These are phyloP conservation scores for Raddia distichophylla DNA, from an alignment of 176 grass and related monocot species.

Conservation along the genomic window DNA sequence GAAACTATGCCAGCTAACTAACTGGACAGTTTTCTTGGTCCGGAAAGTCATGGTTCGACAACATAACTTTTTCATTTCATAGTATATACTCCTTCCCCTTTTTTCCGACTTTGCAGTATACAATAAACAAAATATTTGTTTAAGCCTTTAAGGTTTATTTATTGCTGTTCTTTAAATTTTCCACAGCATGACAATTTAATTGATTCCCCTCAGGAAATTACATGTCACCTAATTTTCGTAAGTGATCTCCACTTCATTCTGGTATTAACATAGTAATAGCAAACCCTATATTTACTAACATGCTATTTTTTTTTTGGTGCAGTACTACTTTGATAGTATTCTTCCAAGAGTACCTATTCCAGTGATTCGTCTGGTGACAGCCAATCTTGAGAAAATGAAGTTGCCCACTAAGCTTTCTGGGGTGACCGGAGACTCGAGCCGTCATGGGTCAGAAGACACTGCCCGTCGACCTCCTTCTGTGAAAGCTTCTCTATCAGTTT, in stretches of 20 bases:
- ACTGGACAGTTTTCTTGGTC: conserved; percentile 14
- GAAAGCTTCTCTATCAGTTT: conserved; percentile 91
- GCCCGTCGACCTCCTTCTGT: conserved; percentile 87
- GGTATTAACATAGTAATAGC: not conserved
- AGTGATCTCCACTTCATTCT: not conserved
- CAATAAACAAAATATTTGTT: conserved; percentile 1
- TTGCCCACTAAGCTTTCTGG: conserved; percentile 82
- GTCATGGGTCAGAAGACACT: conserved; percentile 81
- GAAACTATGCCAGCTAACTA: conserved; percentile 39
- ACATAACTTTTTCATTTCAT: conserved; percentile 19
- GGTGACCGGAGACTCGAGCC: conserved; percentile 76
- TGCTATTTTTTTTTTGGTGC: conserved; percentile 44
- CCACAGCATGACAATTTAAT: not conserved
- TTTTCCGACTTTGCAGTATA: not conserved
- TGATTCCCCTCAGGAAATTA: not conserved
- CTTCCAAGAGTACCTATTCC: conserved; percentile 87
- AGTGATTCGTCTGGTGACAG: conserved; percentile 68
- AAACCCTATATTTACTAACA: conserved; percentile 6
- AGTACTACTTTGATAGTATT: conserved; percentile 96
- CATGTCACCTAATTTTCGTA: not conserved
- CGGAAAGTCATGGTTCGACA: conserved; percentile 34
- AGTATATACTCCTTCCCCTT: not conserved
- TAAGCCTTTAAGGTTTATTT: conserved; percentile 17
- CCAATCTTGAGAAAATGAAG: conserved; percentile 88
- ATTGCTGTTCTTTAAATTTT: conserved; percentile 15